Evolutionary conservation across 371 early-diverging fungal genomes (phyloP).

Genomic region (Funneliformis caledonium): DNA sequence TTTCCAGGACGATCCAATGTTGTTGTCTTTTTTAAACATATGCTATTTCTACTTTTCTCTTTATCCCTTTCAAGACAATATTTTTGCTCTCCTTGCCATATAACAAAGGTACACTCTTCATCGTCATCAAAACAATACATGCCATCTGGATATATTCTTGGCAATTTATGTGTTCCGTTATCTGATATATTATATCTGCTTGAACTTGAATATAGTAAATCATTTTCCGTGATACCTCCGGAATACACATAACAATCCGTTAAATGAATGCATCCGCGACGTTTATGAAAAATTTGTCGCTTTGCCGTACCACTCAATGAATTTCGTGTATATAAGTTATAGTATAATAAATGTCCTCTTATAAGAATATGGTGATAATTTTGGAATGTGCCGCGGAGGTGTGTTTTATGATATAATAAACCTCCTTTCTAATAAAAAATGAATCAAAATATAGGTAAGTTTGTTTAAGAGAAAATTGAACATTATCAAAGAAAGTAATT

Average conservation of each 20-base stretch:
- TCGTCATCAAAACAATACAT: constrained; percentile 54
- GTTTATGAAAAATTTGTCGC: constrained; percentile 47
- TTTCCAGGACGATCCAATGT: constrained; percentile 43
- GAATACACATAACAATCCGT: constrained; percentile 62
- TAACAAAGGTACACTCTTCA: constrained; percentile 59
- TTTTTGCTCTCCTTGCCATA: constrained; percentile 58
- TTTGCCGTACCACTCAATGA: constrained; percentile 44
- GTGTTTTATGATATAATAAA: constrained; percentile 58
- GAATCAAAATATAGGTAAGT: neutral
- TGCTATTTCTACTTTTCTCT: neutral
- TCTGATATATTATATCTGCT: constrained; percentile 40
- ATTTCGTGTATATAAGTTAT: constrained; percentile 51
- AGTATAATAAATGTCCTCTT: constrained; percentile 56
- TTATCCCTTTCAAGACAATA: constrained; percentile 44
- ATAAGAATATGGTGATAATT: constrained; percentile 58
- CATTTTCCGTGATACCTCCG: constrained; percentile 50
- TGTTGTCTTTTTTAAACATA: constrained; percentile 23
- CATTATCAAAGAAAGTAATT: neutral
- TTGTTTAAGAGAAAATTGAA: neutral
- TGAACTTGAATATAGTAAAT: constrained; percentile 40
- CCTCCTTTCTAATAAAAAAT: constrained; percentile 59
- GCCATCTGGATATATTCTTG: constrained; percentile 57
- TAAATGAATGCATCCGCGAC: constrained; percentile 53
- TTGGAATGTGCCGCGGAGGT: constrained; percentile 55
- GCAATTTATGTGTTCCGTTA: constrained; percentile 46